Conservation (phyloP, 495 filamentous ascomycete genomes). For the Penicillium angulare region DNA sequence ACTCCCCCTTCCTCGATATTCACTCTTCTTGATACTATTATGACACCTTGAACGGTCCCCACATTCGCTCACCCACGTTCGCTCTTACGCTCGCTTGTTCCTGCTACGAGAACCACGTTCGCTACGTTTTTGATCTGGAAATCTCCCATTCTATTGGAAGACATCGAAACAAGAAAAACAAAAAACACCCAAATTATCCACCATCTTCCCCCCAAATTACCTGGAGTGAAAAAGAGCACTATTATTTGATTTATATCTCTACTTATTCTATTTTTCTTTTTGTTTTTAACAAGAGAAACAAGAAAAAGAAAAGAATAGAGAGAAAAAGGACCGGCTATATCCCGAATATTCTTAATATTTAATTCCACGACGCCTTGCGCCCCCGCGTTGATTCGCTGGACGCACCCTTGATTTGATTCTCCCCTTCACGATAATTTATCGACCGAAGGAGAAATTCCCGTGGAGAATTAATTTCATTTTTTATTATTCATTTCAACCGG, state of each 20-base stretch:
- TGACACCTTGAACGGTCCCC: conserved; percentile 34
- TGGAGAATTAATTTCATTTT: too few species aligned
- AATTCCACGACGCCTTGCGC: conserved; percentile 20
- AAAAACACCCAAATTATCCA: conserved; percentile 10
- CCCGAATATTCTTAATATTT: conserved; percentile 23
- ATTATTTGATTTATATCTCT: too few species aligned
- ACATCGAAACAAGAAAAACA: conserved; percentile 4
- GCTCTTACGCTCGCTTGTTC: conserved; percentile 49
- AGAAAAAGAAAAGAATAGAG: conserved; percentile 10
- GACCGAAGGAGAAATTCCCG: conserved; percentile 1
- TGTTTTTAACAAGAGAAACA: background rate
- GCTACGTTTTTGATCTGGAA: conserved; percentile 31
- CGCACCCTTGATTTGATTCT: conserved; percentile 10
- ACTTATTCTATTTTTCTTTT: background rate
- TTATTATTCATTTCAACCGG: too few species aligned
- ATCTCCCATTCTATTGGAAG: conserved; percentile 15
- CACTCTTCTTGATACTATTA: conserved; percentile 24
- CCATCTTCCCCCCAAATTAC: background rate
- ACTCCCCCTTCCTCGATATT: conserved; percentile 20
- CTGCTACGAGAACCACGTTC: conserved; percentile 44
- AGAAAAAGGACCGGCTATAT: conserved; percentile 17
- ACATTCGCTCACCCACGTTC: conserved; percentile 46
- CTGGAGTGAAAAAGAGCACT: too few species aligned
- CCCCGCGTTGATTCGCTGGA: conserved; percentile 10
- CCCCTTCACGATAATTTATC: background rate